Base-by-base conservation (phyloP, 352 stramenopile species). In the Globisporangium heterothallicum region DNA sequence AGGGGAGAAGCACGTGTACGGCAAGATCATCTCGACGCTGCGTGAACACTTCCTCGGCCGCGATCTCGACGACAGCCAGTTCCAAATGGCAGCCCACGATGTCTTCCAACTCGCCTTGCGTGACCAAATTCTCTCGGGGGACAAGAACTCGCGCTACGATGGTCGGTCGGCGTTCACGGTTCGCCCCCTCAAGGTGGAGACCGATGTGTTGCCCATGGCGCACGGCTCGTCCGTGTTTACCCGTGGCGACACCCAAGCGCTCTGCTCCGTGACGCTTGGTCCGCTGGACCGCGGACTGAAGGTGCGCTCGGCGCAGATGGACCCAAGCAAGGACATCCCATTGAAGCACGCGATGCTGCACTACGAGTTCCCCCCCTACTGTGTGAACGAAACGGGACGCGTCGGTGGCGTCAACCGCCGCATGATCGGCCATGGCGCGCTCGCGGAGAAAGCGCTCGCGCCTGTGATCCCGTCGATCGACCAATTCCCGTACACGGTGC, bases 281-380 rank as follows among this genome's bases (percentile, higher is more conserved):
- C 80, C 83, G 27, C 57, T 91, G 19, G 82, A 94, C 41, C 73
- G 78, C 60, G 82, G 78, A 1, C 64, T 94, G 44, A 72, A 72
- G 25, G 66, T 92, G 45, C 84, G 81, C 42, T 82, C 73, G 46
- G 71, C 79, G 16, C 57, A 79, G 9, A 56, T 77, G 29, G 70
- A 87, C 43, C 67, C 65, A 22, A 60, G 63, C 18, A 66, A 77
- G 22, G 53, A 69, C 46, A 56, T 67, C 45, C 52, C 64, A 25
- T 47, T 85, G 32, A 90, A 93, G 57, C 72, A 92, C 52, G 80
- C 82, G 49, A 99, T 99, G 71, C 75, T 99, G 54, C 96, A 99
- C 71, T 99, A 99, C 59, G 91, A 99, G 58, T 99, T 99, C 71
- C 96, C 96, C 10, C 90, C 95, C 1, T 99, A 97, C 72, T 97